Conservation (phyloP, 2,329 filamentous ascomycete species). For the Diaporthe longicolla region DNA sequence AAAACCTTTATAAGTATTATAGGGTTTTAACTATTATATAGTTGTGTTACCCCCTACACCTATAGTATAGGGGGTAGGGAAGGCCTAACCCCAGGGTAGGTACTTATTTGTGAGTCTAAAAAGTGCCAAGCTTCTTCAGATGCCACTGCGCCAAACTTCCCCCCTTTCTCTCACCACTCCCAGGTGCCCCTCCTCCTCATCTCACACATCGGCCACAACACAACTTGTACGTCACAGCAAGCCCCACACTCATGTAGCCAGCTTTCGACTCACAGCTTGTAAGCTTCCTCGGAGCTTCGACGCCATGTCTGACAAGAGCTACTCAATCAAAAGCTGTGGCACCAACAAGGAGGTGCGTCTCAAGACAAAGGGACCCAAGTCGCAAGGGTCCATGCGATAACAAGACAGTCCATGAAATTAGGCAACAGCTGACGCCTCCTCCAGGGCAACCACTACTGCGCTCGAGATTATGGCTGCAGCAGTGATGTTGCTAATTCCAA, state of each 20-base stretch:
- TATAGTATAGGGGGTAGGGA: too few relatives aligned
- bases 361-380: neutral
- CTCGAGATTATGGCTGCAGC: slow-evolving; percentile 71
- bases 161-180: neutral
- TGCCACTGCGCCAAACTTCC: neutral
- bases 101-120: too few relatives aligned
- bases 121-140: neutral
- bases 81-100: too few relatives aligned
- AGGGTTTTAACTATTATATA: too few relatives aligned
- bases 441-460: slow-evolving; percentile 78
- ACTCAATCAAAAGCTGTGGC: slow-evolving; percentile 65
- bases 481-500: too few relatives aligned
- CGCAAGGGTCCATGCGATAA: neutral
- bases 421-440: neutral
- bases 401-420: neutral
- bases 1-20: too few relatives aligned
- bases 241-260: too few relatives aligned
- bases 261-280: neutral
- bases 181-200: too few relatives aligned
- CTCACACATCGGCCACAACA: neutral
- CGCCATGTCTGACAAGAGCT: slow-evolving; percentile 48
- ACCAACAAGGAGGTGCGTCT: slow-evolving; percentile 71
- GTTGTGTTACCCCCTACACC: too few relatives aligned
- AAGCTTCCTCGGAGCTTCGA: neutral
- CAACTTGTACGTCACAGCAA: neutral